A percentile compares a stretch with the other conserved stretches of the same genome.
These are phyloP conservation scores for Penicillium olsonii DNA, from an alignment of 2,329 filamentous ascomycete species.

Conservation along the genomic window DNA sequence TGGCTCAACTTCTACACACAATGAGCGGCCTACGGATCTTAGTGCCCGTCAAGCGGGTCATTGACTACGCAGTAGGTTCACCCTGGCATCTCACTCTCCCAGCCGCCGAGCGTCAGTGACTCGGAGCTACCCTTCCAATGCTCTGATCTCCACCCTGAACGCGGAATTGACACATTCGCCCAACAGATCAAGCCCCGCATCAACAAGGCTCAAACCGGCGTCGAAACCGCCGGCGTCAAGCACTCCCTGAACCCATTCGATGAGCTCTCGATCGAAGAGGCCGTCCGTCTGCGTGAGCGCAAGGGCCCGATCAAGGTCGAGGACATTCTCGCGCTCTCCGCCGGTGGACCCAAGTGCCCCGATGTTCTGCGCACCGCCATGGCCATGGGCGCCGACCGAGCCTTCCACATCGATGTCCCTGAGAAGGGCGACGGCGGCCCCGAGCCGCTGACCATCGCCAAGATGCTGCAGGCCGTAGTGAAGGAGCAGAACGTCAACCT, in stretches of 20 bases:
- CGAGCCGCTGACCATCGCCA: conserved; percentile 90
- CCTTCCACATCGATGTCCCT: conserved; percentile 79
- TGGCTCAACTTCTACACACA: conserved; percentile 24
- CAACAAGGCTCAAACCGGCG: conserved; percentile 74
- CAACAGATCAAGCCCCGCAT: conserved; percentile 68
- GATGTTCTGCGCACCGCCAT: conserved; percentile 94
- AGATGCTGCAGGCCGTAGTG: conserved; percentile 78
- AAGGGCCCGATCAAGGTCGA: conserved; percentile 75
- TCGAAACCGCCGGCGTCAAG: conserved; percentile 91
- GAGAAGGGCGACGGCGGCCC: conserved; percentile 67
- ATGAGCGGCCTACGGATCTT: conserved; percentile 67
- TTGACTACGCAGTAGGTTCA: conserved; percentile 75
- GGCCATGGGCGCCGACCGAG: conserved; percentile 97
- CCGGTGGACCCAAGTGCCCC: conserved; percentile 81
- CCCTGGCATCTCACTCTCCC: neutral
- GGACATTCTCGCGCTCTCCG: conserved; percentile 87
- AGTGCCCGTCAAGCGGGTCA: conserved; percentile 79
- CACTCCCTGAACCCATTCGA: conserved; percentile 99
- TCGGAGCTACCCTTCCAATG: conserved; percentile 3
- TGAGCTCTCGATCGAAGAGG: conserved; percentile 96
- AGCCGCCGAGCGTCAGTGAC: conserved; percentile 6
- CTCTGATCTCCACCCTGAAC: neutral
- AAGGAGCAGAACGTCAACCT: conserved; percentile 85
- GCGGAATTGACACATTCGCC: neutral
- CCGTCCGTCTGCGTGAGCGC: conserved; percentile 89